A percentile compares a stretch with the other conserved stretches of the same genome.
Conservation (phyloP, 257 asterid species). For the Capsicum chinense region DNA sequence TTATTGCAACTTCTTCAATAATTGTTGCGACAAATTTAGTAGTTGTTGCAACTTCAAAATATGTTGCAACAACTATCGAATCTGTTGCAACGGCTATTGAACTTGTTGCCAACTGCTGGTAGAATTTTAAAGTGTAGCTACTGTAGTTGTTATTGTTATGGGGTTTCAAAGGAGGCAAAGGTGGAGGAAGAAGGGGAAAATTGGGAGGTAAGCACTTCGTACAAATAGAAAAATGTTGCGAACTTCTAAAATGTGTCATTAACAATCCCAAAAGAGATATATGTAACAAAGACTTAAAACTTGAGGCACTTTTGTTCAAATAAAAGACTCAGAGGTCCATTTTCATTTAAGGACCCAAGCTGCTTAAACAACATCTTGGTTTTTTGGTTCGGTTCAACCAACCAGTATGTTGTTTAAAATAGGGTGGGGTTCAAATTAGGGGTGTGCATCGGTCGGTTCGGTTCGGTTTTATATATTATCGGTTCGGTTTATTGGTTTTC, state of each 20-base stretch:
- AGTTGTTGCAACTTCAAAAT: background rate
- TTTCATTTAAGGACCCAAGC: background rate
- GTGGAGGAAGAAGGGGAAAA: background rate
- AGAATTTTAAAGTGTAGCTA: background rate
- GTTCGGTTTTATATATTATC: no score
- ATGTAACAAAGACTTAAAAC: background rate
- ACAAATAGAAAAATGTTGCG: background rate
- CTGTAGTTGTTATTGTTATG: background rate
- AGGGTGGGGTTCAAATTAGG: no score
- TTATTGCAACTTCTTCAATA: background rate
- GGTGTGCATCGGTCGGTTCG: no score
- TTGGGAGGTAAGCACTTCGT: background rate
- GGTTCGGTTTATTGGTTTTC: no score
- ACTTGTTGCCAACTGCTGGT: background rate
- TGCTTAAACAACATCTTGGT: background rate
- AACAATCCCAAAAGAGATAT: background rate
- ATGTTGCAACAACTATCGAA: background rate
- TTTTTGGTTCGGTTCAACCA: background rate
- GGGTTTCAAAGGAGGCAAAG: background rate
- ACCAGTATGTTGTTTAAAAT: background rate
- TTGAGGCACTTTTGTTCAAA: background rate
- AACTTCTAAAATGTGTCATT: background rate
- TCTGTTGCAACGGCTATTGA: background rate
- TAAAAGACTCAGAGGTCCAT: background rate
- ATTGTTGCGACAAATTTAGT: background rate